A percentile compares a stretch with the other conserved stretches of the same genome.
phyloP scores from a whole-genome alignment of 768 basidiomycete species.

The Hysterangium stoloniferum region DNA sequence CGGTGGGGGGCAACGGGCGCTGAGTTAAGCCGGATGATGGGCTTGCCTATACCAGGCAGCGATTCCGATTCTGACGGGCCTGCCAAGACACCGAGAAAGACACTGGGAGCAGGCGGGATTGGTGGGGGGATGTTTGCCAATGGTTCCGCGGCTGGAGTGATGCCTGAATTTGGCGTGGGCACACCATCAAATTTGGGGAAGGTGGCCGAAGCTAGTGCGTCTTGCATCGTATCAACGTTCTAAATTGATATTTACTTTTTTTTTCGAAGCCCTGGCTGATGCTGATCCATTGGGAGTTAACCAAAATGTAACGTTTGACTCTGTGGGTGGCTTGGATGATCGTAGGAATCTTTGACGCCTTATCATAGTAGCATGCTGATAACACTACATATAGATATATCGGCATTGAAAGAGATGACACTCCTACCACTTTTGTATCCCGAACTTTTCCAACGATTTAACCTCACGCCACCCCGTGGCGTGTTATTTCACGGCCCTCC shows the following conservation, averaged over 20 bases:
- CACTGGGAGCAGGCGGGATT: constrained; percentile 38
- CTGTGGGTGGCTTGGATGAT: constrained; percentile 92
- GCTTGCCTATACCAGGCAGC: constrained; percentile 33
- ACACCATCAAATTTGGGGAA: constrained; percentile 84
- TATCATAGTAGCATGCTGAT: neutral
- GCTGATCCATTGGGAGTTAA: constrained; percentile 94
- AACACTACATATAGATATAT: constrained; percentile 57
- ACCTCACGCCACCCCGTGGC: constrained; percentile 90
- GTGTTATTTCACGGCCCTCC: constrained; percentile 98
- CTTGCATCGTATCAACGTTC: constrained; percentile 11
- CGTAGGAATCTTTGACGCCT: constrained; percentile 43
- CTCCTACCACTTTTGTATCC: constrained; percentile 91
- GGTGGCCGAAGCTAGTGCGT: constrained; percentile 66
- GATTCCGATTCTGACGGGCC: constrained; percentile 57
- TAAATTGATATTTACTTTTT: constrained; percentile 16
- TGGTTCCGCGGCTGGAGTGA: constrained; percentile 46
- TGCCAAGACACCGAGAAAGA: constrained; percentile 62
- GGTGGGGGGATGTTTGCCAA: constrained; percentile 40
- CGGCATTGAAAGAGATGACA: constrained; percentile 98
- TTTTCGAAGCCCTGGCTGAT: constrained; percentile 69
- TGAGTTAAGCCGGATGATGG: constrained; percentile 73
- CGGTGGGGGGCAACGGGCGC: constrained; percentile 79
- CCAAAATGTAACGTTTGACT: constrained; percentile 89
- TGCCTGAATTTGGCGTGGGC: constrained; percentile 40
- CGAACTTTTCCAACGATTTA: constrained; percentile 91